phyloP scores from a whole-genome alignment of 2,329 filamentous ascomycete genomes.

The Aspergillus sojae region DNA sequence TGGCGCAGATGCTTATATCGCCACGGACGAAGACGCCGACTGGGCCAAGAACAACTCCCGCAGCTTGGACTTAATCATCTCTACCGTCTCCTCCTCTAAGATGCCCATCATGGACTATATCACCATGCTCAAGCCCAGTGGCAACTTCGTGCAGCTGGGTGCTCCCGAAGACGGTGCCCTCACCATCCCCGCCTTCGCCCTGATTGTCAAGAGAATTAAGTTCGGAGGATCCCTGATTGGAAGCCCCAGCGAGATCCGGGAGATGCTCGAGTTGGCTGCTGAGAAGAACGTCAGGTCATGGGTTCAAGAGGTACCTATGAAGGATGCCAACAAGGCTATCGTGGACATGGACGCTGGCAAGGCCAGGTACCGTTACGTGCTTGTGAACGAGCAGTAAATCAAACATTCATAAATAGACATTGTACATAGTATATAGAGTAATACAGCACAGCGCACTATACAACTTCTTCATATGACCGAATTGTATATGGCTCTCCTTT shows the following conservation, averaged over 20 bases:
- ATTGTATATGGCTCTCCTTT: slow-evolving; percentile 25
- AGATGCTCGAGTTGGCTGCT: slow-evolving; percentile 48
- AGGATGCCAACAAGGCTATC: slow-evolving; percentile 46
- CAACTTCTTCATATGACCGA: slow-evolving; percentile 31
- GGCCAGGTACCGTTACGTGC: slow-evolving; percentile 48
- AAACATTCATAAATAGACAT: not conserved
- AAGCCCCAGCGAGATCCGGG: slow-evolving; percentile 42
- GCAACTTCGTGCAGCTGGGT: slow-evolving; percentile 66
- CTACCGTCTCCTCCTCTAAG: slow-evolving; percentile 53
- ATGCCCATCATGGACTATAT: slow-evolving; percentile 68
- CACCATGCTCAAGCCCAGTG: slow-evolving; percentile 57
- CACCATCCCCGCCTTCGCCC: slow-evolving; percentile 56
- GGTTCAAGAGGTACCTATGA: slow-evolving; percentile 44
- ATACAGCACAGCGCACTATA: slow-evolving; percentile 3
- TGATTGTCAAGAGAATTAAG: slow-evolving; percentile 56
- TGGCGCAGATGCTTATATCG: slow-evolving; percentile 59
- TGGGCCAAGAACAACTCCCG: slow-evolving; percentile 53
- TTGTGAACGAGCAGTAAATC: slow-evolving; percentile 41
- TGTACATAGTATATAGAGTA: slow-evolving; percentile 13
- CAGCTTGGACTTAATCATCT: slow-evolving; percentile 59
- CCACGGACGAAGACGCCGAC: slow-evolving; percentile 56
- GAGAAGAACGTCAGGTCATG: slow-evolving; percentile 44
- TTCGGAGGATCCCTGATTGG: slow-evolving; percentile 51
- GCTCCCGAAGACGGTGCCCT: slow-evolving; percentile 62
- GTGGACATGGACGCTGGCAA: slow-evolving; percentile 46